Conservation (phyloP, 176 grass and related monocot genomes). For the Hyparrhenia diplandra region DNA sequence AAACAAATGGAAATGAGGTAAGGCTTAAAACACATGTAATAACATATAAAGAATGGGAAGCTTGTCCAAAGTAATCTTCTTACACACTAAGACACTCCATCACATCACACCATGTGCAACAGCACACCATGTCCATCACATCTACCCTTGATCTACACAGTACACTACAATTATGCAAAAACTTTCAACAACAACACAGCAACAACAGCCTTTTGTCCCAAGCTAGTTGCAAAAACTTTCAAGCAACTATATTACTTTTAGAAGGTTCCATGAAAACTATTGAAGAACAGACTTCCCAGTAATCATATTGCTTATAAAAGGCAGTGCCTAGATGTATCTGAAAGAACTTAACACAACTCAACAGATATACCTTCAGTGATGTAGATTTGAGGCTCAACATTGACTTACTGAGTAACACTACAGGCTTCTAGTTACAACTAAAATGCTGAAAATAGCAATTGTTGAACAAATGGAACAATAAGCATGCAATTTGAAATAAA, state of each 20-base stretch:
- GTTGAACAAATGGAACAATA: not conserved
- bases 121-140: not conserved
- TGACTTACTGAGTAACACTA: not conserved
- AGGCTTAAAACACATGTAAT: constrained; percentile 9
- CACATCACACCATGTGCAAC: not conserved
- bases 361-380: not conserved
- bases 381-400: not conserved
- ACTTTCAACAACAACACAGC: too few species aligned
- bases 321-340: not conserved
- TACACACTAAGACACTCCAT: not conserved
- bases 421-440: constrained; percentile 2
- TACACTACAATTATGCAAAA: not conserved
- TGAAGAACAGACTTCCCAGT: not conserved
- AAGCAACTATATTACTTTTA: not conserved
- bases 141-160: not conserved
- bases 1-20: not conserved
- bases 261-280: not conserved
- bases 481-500: not conserved
- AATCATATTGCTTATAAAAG: not conserved
- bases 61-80: not conserved
- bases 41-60: not conserved
- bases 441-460: not conserved
- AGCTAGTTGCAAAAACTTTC: too few species aligned
- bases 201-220: too few species aligned
- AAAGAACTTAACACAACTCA: not conserved